These are phyloP conservation scores for Candida albicans DNA, from an alignment of 1,139 yeast species.

Conservation along the genomic window DNA sequence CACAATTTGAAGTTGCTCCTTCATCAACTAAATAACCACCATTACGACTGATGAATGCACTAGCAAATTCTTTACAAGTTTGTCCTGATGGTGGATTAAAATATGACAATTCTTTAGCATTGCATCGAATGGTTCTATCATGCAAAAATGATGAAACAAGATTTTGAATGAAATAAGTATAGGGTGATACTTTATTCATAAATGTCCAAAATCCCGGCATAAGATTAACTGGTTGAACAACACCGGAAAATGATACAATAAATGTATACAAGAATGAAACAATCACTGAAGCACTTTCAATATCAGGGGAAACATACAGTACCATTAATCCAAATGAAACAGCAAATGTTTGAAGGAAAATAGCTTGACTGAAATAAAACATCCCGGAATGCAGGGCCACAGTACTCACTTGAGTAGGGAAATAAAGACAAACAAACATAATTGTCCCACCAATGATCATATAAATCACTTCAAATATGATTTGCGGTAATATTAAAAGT, in stretches of 20 bases:
- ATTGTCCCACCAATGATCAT: slow-evolving; percentile 51
- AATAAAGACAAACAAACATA: slow-evolving; percentile 55
- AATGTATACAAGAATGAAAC: slow-evolving; percentile 54
- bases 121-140: slow-evolving; percentile 55
- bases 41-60: slow-evolving; percentile 16
- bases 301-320: slow-evolving; percentile 59
- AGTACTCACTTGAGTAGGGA: slow-evolving; percentile 53
- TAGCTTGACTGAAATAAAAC: slow-evolving; percentile 48
- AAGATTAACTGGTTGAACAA: slow-evolving; percentile 53
- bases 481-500: slow-evolving; percentile 51
- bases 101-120: slow-evolving; percentile 46
- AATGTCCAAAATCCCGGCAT: slow-evolving; percentile 69
- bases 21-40: slow-evolving; percentile 61
- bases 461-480: slow-evolving; percentile 56
- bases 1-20: slow-evolving; percentile 52
- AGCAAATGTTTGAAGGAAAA: slow-evolving; percentile 56
- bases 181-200: slow-evolving; percentile 71
- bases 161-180: slow-evolving; percentile 65
- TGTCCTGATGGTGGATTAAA: slow-evolving; percentile 59
- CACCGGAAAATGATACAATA: slow-evolving; percentile 61
- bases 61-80: slow-evolving; percentile 59
- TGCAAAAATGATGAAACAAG: slow-evolving; percentile 55
- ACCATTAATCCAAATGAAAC: slow-evolving; percentile 55
- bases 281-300: slow-evolving; percentile 61
- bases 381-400: slow-evolving; percentile 54